A percentile compares a stretch with the other conserved stretches of the same genome.
Conservation (phyloP, 306 rosid genomes). For the Acacia acuminata region DNA sequence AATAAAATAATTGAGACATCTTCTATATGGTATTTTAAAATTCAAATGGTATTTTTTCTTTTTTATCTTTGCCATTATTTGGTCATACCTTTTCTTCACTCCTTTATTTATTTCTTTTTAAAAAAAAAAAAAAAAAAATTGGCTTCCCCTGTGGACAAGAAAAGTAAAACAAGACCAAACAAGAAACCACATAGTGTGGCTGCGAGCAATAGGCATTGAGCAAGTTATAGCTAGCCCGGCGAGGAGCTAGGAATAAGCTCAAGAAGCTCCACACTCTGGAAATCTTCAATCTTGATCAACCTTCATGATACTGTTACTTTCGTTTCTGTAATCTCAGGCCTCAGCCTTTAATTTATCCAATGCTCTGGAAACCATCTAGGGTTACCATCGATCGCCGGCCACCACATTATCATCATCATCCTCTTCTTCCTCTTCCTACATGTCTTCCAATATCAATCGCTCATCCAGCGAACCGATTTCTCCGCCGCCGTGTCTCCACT, state of each 20-base stretch:
- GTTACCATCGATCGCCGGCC: slow-evolving; percentile 38
- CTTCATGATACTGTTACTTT: slow-evolving; percentile 37
- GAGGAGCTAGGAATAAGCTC: not conserved
- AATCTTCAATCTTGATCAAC: slow-evolving; percentile 29
- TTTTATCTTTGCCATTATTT: too few relatives aligned
- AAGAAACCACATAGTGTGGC: not conserved
- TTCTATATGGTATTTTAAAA: too few relatives aligned
- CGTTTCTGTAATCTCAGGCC: slow-evolving; percentile 59
- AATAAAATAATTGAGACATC: too few relatives aligned
- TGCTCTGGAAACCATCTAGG: slow-evolving; percentile 48
- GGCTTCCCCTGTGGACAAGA: too few relatives aligned
- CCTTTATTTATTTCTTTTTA: too few relatives aligned
- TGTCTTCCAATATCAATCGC: slow-evolving; percentile 67
- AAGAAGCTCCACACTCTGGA: not conserved
- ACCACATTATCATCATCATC: slow-evolving; percentile 30
- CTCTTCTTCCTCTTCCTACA: slow-evolving; percentile 14
- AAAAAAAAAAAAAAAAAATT: too few relatives aligned
- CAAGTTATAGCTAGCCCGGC: not conserved
- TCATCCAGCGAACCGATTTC: slow-evolving; percentile 55
- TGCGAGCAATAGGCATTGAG: not conserved
- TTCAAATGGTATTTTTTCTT: too few relatives aligned
- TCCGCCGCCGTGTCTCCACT: slow-evolving; percentile 74
- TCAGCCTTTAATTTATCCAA: slow-evolving; percentile 55
- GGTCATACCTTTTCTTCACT: too few relatives aligned
- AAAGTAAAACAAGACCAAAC: too few relatives aligned